Evolutionary conservation across 1,284 basidiomycete genomes (phyloP), one percentile per base, ranked within the genome.

Genomic region (Hymenochaete sp.): DNA sequence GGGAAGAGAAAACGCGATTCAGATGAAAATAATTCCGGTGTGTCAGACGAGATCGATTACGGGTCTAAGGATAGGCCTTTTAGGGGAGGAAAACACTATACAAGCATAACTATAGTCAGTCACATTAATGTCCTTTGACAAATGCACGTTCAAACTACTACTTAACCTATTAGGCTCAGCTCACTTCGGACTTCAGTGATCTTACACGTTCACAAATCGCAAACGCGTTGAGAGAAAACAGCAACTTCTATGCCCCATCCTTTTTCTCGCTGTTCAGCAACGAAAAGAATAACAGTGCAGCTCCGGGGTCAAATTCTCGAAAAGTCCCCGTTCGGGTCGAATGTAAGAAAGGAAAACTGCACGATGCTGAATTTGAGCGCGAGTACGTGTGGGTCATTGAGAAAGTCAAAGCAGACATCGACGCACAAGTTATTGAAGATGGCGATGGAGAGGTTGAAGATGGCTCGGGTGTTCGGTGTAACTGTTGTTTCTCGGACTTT

Each of bases 401-500:
- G 35, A 63, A 59, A 48, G 44, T 59, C 14, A 59, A 62, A n/a
- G 62, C 59, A 29, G 61, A 64, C n/a, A 57, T 54, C 54, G 31
- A 53, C 38, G 46, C 57, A 56, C 41, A 65, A 60, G 53, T 53
- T 21, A 44, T 51, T 39, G 4, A 59, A 32, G 62, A 64, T 38
- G 64, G 67, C 50, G 56, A 61, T n/a, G 67, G 66, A 25, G 68
- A 68, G 13, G 66, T 59, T 4, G 69, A 70, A 13, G 69, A 68
- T 38, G 32, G n/a, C n/a, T n/a, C n/a, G n/a, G 79, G 77, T 2
- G 73, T 88, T 35, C 84, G 89, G 56, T 92, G 89, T 55, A 83
- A 80, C 13, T 92, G 88, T 56, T 92, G 89, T 62, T 93, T 90
- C 57, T 66, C 73, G 3, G 67, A 66, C 2, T 85, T 80, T 52